phyloP scores from a whole-genome alignment of 1,284 basidiomycete genomes.

The Filobasidium uniguttulatum region DNA sequence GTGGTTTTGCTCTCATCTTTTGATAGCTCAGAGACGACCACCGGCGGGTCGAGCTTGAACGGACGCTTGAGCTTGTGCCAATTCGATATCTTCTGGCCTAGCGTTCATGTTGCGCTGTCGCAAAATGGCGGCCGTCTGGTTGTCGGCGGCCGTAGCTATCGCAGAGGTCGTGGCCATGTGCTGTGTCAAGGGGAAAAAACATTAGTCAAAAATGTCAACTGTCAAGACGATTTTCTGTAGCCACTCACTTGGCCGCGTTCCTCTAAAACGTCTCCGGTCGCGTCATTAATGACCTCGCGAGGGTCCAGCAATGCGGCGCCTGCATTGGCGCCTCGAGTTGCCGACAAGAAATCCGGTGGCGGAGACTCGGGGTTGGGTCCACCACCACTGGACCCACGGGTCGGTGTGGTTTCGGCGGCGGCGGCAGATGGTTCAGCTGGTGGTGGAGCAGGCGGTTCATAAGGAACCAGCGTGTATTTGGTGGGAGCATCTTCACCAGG shows the following conservation, averaged over 20 bases:
- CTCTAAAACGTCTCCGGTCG: conserved; percentile 15
- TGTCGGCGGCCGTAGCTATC: background rate
- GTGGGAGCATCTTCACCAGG: conserved; percentile 42
- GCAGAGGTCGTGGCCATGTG: background rate
- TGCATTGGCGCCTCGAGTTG: conserved; percentile 21
- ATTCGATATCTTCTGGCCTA: too few relatives aligned
- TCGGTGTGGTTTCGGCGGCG: conserved; percentile 34
- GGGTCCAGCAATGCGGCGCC: conserved; percentile 24
- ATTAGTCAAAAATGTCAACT: background rate
- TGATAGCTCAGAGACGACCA: too few relatives aligned
- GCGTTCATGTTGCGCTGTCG: too few relatives aligned
- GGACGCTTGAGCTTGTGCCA: too few relatives aligned
- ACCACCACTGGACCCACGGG: conserved; percentile 4
- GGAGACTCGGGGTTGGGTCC: conserved; percentile 24
- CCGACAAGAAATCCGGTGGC: conserved; percentile 30
- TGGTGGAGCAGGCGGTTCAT: conserved; percentile 49
- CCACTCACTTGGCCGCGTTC: conserved; percentile 12
- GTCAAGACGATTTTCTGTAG: too few relatives aligned
- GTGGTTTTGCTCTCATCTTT: too few relatives aligned
- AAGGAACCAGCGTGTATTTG: conserved; percentile 58
- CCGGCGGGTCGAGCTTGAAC: too few relatives aligned
- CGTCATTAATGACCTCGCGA: conserved; percentile 28
- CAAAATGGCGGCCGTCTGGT: background rate
- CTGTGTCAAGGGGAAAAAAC: background rate
- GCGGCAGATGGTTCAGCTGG: too few relatives aligned